phyloP scores from a whole-genome alignment of 129 eudicot species.

The Cynara cardunculus region DNA sequence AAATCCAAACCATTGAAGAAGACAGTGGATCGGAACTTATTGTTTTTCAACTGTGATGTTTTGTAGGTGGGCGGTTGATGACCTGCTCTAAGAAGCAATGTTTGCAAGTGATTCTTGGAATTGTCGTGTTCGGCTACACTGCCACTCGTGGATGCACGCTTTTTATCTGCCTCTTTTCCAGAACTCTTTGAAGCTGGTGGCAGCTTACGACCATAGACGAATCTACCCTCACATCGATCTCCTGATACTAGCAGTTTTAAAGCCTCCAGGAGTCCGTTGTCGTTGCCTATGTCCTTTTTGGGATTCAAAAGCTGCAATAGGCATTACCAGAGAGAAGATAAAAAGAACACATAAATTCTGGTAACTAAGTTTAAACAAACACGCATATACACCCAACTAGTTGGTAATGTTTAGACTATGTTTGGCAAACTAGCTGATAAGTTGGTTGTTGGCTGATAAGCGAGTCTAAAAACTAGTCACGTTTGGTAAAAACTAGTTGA shows the following conservation, averaged over 20 bases:
- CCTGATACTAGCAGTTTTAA: slow-evolving; percentile 69
- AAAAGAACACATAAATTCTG: not conserved
- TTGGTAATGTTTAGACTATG: not conserved
- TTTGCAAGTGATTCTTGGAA: slow-evolving; percentile 73
- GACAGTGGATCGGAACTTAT: slow-evolving; percentile 64
- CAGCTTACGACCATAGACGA: slow-evolving; percentile 65
- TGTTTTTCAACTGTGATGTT: slow-evolving; percentile 64
- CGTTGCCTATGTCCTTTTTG: slow-evolving; percentile 43
- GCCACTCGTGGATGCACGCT: not conserved
- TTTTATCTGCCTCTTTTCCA: slow-evolving; percentile 25
- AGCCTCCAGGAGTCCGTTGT: slow-evolving; percentile 57
- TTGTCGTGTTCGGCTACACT: slow-evolving; percentile 47
- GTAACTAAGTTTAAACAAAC: not conserved
- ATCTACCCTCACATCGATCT: slow-evolving; percentile 87
- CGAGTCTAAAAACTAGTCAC: too few species aligned
- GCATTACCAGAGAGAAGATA: not conserved
- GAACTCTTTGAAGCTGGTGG: slow-evolving; percentile 42
- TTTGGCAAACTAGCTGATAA: not conserved
- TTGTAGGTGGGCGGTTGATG: slow-evolving; percentile 76
- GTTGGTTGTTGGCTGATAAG: too few species aligned
- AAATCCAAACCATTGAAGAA: slow-evolving; percentile 80
- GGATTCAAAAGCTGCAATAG: slow-evolving; percentile 69
- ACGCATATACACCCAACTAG: not conserved
- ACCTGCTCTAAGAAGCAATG: slow-evolving; percentile 76
- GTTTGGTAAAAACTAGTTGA: not conserved